Base-by-base conservation (phyloP, 2,329 filamentous ascomycete species). In the Aspergillus candidus region DNA sequence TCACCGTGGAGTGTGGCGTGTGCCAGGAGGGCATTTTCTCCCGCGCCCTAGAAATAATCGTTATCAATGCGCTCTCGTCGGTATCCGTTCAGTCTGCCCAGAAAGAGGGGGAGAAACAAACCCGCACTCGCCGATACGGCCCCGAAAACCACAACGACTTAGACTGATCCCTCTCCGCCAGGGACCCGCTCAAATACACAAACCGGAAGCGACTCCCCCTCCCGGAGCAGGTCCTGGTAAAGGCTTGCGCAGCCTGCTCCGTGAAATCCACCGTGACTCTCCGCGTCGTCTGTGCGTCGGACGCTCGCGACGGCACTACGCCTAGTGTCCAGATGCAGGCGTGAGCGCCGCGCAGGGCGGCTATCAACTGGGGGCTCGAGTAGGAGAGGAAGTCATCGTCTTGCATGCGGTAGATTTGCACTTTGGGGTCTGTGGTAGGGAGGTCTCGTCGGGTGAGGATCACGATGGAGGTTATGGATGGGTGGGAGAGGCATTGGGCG, bases 361-460 rank as follows among this genome's bases (percentile, higher is more conserved):
- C 46, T 11, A 74, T 49, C 17, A 75, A 55, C 8, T 30, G 11
- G 10, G 71, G 61, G 2, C 67, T 62, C 1, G 77, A 70, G 52
- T 77, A 81, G 2, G 61, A 55, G 6, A 69, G 65, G 58, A 82
- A 82, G 56, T 82, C 75, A 8, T 73, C 63, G 50, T 77, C 69
- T 47, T 76, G 59, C 34, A 78, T 60, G 12, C 22, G 30, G 22
- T 44, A 14, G 8, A 74, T 69, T 18, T 74, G 70, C 8, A 75
- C 59, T 56, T 80, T 80, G 11, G 70, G 57, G 43, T 73, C 60
- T 31, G 65, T 62, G 32, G 33, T 36, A 35, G 68, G 59, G 11
- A 75, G 72, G 44, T 70, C 62, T 12, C 70, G 72, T 8, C 78
- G 71, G 3, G 73, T 73, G 10, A 82, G 64, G 13, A 74, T 71